These are phyloP conservation scores for Martiniozyma asiatica DNA, from an alignment of 1,139 yeast species.

Conservation along the genomic window DNA sequence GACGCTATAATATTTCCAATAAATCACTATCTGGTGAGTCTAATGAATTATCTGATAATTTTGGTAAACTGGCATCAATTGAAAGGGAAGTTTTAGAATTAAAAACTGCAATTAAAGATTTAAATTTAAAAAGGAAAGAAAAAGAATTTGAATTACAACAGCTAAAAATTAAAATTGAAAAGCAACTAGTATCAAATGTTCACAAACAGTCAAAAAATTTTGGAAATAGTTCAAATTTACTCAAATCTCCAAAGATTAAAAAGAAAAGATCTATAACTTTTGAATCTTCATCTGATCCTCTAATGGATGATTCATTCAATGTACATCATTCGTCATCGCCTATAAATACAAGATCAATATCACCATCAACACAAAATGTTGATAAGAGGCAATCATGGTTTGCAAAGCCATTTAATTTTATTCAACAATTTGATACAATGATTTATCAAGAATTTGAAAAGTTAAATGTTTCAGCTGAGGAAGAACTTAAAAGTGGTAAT, in stretches of 20 bases:
- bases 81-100: slow-evolving; percentile 52
- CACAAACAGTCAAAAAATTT: slow-evolving; percentile 15
- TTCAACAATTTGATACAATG: slow-evolving; percentile 59
- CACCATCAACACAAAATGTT: neutral
- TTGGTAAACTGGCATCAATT: slow-evolving; percentile 44
- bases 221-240: slow-evolving; percentile 10
- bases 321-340: slow-evolving; percentile 1
- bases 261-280: slow-evolving; percentile 8
- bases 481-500: slow-evolving; percentile 10
- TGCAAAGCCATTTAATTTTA: slow-evolving; percentile 45
- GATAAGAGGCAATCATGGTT: slow-evolving; percentile 25
- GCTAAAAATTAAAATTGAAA: slow-evolving; percentile 37
- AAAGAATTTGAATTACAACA: slow-evolving; percentile 24
- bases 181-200: slow-evolving; percentile 25
- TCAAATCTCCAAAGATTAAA: slow-evolving; percentile 13
- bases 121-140: slow-evolving; percentile 22
- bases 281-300: slow-evolving; percentile 13
- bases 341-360: too few relatives aligned
- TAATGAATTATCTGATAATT: slow-evolving; percentile 34
- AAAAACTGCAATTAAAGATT: slow-evolving; percentile 33
- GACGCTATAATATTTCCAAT: neutral
- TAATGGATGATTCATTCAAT: slow-evolving; percentile 12
- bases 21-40: neutral
- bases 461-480: slow-evolving; percentile 26
- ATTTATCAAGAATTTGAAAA: slow-evolving; percentile 57